Evolutionary conservation across 2,329 filamentous ascomycete genomes (phyloP), one percentile per base, ranked within the genome.

Genomic region (Cytospora schulzeri): DNA sequence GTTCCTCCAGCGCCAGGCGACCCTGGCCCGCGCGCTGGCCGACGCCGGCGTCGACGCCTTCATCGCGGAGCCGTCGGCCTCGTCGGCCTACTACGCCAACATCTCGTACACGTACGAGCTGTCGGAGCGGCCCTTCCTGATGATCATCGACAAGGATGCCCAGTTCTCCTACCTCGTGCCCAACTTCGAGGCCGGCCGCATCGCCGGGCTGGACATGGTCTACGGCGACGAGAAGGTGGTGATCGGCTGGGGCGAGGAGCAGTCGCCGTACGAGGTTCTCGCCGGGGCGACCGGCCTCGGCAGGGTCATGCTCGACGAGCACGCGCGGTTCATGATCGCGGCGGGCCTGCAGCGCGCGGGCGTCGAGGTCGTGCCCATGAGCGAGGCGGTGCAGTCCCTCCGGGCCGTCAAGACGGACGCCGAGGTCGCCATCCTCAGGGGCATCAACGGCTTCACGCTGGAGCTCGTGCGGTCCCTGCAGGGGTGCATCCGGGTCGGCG

Each of bases 281-380:
- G 66, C 69, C 15, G 35, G 51, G 41, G 69, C 59, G 12, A 66
- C 68, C 8, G 64, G 68, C n/a, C 69, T 66, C 66, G 57, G 41
- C 19, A 71, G 63, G 61, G 60, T 73, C 67, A 72, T 74, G 69
- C 35, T 74, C 31, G 72, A 74, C 59, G 72, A 74, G 65, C 72
- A 74, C 59, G 52, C 66, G 41, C 56, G 72, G 19, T 71, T 69
- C 66, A 73, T 73, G 71, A 73, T 73, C n/a, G 71, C 70, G 2
- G 70, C 71, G 0, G 72, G 71, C 1, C 68, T 74, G 26, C 63
- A 70, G 63, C 50, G 57, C 9, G 70, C 69, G 33, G 71, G 72
- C 19, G 51, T 74, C 41, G 69, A 72, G 11, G 71, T 73, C 28
- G 66, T 71, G 3, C 69, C 72, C n/a, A 73, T 73, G 72, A 70